These are phyloP conservation scores for Mycosphaerella sp. DNA, from an alignment of 2,329 filamentous ascomycete genomes.

Conservation along the genomic window DNA sequence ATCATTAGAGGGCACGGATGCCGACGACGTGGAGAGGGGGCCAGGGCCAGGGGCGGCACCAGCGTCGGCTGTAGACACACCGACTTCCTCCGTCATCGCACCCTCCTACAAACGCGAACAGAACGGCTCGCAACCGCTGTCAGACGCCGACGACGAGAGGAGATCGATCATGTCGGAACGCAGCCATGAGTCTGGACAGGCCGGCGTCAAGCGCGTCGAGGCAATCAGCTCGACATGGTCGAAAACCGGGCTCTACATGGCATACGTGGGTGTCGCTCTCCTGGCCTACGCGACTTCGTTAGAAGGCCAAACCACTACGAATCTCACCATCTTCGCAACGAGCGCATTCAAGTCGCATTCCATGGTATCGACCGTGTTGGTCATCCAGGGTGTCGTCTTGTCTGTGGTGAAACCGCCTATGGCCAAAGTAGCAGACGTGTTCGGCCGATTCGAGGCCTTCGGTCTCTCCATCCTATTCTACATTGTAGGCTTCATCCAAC, in stretches of 20 bases:
- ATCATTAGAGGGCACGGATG: constrained; percentile 5
- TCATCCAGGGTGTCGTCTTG: constrained; percentile 59
- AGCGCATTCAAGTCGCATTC: constrained; percentile 60
- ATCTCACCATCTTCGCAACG: constrained; percentile 58
- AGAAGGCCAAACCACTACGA: constrained; percentile 57
- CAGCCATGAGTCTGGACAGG: constrained; percentile 34
- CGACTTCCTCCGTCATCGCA: constrained; percentile 11
- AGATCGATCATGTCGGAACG: constrained; percentile 23
- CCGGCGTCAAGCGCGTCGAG: constrained; percentile 45
- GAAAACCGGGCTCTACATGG: constrained; percentile 41
- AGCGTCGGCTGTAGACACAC: constrained; percentile 10
- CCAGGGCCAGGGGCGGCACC: background rate
- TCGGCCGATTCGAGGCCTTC: constrained; percentile 56
- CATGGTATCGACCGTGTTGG: constrained; percentile 57
- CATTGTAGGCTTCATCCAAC: constrained; percentile 52
- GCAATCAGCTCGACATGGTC: constrained; percentile 47
- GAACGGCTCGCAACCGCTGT: constrained; percentile 13
- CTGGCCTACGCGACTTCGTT: constrained; percentile 61
- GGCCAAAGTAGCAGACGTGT: constrained; percentile 57
- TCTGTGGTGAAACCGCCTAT: constrained; percentile 55
- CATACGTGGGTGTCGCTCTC: constrained; percentile 39
- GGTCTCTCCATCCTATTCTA: constrained; percentile 49
- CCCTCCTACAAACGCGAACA: constrained; percentile 18
- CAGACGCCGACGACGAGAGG: constrained; percentile 15
- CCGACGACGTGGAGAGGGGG: constrained; percentile 16